These are phyloP conservation scores for Rhodofomes roseus DNA, from an alignment of 1,284 basidiomycete genomes.

Conservation along the genomic window DNA sequence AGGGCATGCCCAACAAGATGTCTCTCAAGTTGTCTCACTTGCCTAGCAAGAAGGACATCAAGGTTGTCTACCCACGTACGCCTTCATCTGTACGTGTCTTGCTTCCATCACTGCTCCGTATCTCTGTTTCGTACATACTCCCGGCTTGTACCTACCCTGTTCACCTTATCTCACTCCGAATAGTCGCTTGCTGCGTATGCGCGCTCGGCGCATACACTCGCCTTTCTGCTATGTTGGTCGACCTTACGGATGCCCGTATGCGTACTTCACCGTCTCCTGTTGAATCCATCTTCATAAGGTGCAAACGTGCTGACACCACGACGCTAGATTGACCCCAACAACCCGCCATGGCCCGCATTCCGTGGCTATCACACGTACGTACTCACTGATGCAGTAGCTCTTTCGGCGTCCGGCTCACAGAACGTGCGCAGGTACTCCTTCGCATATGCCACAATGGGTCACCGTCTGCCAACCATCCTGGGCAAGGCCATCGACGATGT, in stretches of 20 bases:
- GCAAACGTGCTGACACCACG: neutral
- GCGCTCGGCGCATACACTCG: conserved; percentile 5
- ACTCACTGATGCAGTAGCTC: neutral
- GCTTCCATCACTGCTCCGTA: conserved; percentile 3
- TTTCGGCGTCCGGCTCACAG: neutral
- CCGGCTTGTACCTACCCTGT: too few species aligned
- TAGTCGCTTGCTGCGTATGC: neutral
- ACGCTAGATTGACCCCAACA: conserved; percentile 78
- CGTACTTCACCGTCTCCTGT: too few species aligned
- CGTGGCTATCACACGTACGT: conserved; percentile 76
- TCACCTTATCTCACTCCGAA: neutral
- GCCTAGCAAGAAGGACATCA: conserved; percentile 66
- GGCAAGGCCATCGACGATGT: conserved; percentile 96
- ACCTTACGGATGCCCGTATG: neutral
- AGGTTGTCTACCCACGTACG: conserved; percentile 66
- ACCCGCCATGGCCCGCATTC: conserved; percentile 95
- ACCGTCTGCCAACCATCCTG: conserved; percentile 91
- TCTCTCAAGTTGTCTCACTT: conserved; percentile 68
- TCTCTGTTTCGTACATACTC: neutral
- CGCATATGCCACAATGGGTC: conserved; percentile 92
- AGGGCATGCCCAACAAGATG: conserved; percentile 45
- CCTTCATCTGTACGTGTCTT: conserved; percentile 54
- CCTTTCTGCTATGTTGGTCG: neutral
- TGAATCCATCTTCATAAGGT: too few species aligned
- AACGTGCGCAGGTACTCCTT: conserved; percentile 92